Base-by-base conservation (phyloP, 140 eudicot species). In the Ambrosia hybrid region DNA sequence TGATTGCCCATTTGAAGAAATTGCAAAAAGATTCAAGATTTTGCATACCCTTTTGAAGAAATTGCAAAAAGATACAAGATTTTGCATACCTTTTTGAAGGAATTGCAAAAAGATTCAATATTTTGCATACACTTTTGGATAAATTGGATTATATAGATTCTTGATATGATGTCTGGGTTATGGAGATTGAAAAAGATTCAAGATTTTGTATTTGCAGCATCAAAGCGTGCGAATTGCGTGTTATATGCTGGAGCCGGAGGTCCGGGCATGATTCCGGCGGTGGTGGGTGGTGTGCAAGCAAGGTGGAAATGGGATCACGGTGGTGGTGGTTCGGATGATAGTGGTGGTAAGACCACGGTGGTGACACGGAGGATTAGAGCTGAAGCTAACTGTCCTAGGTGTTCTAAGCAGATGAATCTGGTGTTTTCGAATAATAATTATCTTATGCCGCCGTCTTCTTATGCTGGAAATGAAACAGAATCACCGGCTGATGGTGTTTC, bases 331-430 rank as follows among this genome's bases (percentile, higher is more conserved):
- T 73, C 78, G 52, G 86, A 73, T 39, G 84, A 79, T 9, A 6
- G 49, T 33, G 82, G 76, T 13, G 57, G 78, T 16, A 65, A 43
- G 26, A 78, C 64, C 0, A 55, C 67, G 33, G 17, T 53, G 69
- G 59, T 70, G 37, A 83, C 83, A 11, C 85, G 98, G 59, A 78
- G 87, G 73, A 82, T 92, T 79, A 92, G 82, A 83, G 96, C 96
- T 34, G 96, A 89, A 72, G 95, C 91, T 46, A 87, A 92, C 61
- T 92, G 98, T 73, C 98, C 98, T 6, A 85, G 93, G 12, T 92
- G 98, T 74, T 89, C 93, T 9, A 85, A 84, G 81, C 85, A 80
- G 34, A 82, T 92, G 96, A 88, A 85, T 86, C 85, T 92, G 16
- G 81, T 89, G 57, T 89, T 92, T 68, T 75, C 89, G 9, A 87